Evolutionary conservation across 148 eudicot species (phyloP).

Genomic region (Rhododendron williamsianum): DNA sequence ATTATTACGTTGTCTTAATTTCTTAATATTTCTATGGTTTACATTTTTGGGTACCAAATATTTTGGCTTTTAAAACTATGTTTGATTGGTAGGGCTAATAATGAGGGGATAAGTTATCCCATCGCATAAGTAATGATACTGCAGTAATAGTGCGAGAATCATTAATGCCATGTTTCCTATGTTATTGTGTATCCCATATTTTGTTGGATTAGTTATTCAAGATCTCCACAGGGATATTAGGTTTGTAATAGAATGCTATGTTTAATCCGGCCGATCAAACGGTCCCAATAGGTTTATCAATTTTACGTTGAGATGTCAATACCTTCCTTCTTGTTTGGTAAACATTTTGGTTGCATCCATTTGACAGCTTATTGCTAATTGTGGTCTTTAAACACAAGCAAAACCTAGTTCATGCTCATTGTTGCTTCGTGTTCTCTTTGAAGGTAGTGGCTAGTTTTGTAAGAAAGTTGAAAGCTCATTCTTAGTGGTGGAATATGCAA

Average conservation of each 20-base stretch:
- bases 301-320: neutral
- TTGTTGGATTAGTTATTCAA: neutral
- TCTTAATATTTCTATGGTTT: neutral
- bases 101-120: neutral
- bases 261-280: neutral
- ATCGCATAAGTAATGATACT: neutral
- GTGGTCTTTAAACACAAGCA: neutral
- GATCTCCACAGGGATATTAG: neutral
- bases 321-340: neutral
- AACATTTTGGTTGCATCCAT: neutral
- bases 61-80: neutral
- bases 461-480: neutral
- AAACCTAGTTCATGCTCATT: neutral
- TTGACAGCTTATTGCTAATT: neutral
- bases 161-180: neutral
- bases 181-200: neutral
- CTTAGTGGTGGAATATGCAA: neutral
- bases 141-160: neutral
- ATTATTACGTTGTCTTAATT: neutral
- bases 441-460: neutral
- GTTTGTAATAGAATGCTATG: neutral
- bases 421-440: neutral
- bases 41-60: neutral
- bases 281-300: neutral
- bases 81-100: neutral